Conservation (phyloP, 345 rosid genomes). For the Syzygium aromaticum region DNA sequence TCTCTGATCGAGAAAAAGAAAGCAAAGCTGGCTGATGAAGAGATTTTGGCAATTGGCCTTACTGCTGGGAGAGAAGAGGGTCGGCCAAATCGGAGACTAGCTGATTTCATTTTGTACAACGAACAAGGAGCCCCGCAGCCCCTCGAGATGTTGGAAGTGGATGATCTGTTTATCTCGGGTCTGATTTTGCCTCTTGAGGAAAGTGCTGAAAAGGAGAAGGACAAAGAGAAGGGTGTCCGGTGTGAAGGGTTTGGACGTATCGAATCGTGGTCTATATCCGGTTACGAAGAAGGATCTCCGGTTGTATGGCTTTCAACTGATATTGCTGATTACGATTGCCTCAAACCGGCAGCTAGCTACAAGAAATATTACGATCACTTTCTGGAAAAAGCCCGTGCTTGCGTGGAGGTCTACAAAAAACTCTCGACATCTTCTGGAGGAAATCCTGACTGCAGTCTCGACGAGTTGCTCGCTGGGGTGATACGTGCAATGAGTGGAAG, state of each 20-base stretch:
- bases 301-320: slow-evolving; percentile 64
- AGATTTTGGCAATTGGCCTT: slow-evolving; percentile 30
- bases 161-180: slow-evolving; percentile 46
- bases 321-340: slow-evolving; percentile 45
- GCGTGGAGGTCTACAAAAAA: slow-evolving; percentile 53
- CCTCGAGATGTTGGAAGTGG: slow-evolving; percentile 46
- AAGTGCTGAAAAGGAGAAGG: slow-evolving; percentile 28
- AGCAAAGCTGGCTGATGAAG: slow-evolving; percentile 38
- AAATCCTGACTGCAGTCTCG: slow-evolving; percentile 40
- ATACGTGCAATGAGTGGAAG: slow-evolving; percentile 45
- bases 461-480: slow-evolving; percentile 57
- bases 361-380: slow-evolving; percentile 39
- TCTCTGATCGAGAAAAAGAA: slow-evolving; percentile 37
- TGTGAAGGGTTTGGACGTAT: slow-evolving; percentile 43
- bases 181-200: slow-evolving; percentile 38
- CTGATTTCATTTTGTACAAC: slow-evolving; percentile 42
- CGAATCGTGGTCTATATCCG: slow-evolving; percentile 58
- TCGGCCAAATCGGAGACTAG: slow-evolving; percentile 45
- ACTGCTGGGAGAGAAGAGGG: slow-evolving; percentile 19
- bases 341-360: slow-evolving; percentile 45
- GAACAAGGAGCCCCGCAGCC: slow-evolving; percentile 15
- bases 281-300: slow-evolving; percentile 56
- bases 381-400: slow-evolving; percentile 46
- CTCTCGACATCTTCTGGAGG: slow-evolving; percentile 50
- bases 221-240: slow-evolving; percentile 35